Evolutionary conservation across 768 basidiomycete species (phyloP), one percentile per base, ranked within the genome.

Genomic region (Lactarius hengduanensis): DNA sequence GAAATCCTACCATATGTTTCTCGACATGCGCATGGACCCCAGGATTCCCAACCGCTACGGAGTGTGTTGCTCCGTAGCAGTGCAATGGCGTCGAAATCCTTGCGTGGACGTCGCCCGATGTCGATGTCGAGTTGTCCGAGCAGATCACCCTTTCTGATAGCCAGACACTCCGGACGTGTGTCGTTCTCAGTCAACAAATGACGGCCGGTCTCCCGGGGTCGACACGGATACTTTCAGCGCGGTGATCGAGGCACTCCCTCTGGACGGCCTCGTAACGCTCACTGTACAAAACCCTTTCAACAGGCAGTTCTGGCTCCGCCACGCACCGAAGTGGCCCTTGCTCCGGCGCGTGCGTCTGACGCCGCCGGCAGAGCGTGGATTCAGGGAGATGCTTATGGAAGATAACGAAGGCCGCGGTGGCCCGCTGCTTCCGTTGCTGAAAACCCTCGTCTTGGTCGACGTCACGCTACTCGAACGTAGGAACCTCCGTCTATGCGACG

Each of bases 11-110:
- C 68, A 18, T 32, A 41, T 13, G 11, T 63, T 22, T 9, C 22
- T 7, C 32, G 41, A 26, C 50, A 41, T 16, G 30, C 53, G n/a
- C 40, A 43, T 36, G 59, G 57, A 8, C 22, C 55, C 10, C 67
- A 69, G 20, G 64, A 62, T 40, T 20, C 22, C 1, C 45, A 22
- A 18, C 61, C 64, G 34, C 53, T 69, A 30, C 59, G 30, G 40
- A 65, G 62, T 22, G 4, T 3, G 28, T 28, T 64, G 15, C n/a
- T 63, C 40, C 22, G 11, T 4, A 9, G 59, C 9, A 47, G 18
- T 3, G 4, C 1, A 11, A 28, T 2, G 28, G 28, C 4, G 1
- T n/a, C 28, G 18, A 58, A 2, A 18, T 66, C 3, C 13, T 57
- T 6, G n/a, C 60, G 16, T 66, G 65, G 65, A 15, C 41, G 11